phyloP scores from a whole-genome alignment of 2,329 filamentous ascomycete species.

The Penicillium sp. region DNA sequence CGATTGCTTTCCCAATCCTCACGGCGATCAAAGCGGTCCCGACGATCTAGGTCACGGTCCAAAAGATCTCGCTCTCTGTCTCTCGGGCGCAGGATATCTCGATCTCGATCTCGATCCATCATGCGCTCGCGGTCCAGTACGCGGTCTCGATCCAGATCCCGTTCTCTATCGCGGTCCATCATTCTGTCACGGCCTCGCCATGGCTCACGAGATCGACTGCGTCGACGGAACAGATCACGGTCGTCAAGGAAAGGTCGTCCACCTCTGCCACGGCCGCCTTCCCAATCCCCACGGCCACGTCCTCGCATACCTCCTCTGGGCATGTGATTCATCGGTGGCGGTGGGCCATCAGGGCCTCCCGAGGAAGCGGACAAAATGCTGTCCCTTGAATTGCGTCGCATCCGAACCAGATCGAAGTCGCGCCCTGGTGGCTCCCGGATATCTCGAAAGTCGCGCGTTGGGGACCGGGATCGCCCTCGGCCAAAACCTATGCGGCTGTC shows the following conservation, averaged over 20 bases:
- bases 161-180: conserved; percentile 40
- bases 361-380: conserved; percentile 42
- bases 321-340: conserved; percentile 34
- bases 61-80: conserved; percentile 31
- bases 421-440: conserved; percentile 36
- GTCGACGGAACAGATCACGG: conserved; percentile 44
- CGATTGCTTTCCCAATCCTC: conserved; percentile 31
- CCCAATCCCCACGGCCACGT: conserved; percentile 46
- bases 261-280: conserved; percentile 46
- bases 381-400: conserved; percentile 48
- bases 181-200: conserved; percentile 42
- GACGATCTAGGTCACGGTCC: conserved; percentile 38
- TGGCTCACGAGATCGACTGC: conserved; percentile 48
- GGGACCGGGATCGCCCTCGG: conserved; percentile 49
- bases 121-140: conserved; percentile 28
- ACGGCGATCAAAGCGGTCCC: conserved; percentile 36
- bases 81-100: conserved; percentile 28
- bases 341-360: conserved; percentile 38
- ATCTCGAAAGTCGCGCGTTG: conserved; percentile 46
- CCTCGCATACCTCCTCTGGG: conserved; percentile 44
- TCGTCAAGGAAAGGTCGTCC: conserved; percentile 44
- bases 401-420: conserved; percentile 42
- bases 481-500: conserved; percentile 48
- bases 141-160: conserved; percentile 33
- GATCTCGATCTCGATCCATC: conserved; percentile 33